Base-by-base conservation (phyloP, 1,284 basidiomycete genomes). In the Puccinia hordei region DNA sequence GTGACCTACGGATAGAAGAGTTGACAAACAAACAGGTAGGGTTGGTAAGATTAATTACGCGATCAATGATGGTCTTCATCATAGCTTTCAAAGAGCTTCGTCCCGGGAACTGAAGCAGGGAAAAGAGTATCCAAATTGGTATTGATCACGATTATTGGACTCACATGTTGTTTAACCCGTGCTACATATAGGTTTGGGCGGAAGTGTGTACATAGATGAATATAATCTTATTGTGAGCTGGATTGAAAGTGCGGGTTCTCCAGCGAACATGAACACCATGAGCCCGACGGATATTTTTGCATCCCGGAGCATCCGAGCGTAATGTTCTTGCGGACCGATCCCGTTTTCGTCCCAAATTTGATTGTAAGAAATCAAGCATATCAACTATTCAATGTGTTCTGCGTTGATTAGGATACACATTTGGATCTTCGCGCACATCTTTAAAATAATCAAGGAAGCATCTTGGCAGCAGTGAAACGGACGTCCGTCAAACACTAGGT, bases 1-100 rank as follows among this genome's bases (percentile, higher is more conserved):
- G 74, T 5, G 74, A 66, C 74, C 74, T 76, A 33, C 30, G 38
- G 38, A 53, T n/a, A 6, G 51, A 35, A 33, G 41, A 49, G 66
- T 69, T 69, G 44, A n/a, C 46, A 22, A 13, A 46, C 10, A 49
- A 49, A 30, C 1, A 27, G n/a, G 38, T 4, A 63, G 24, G 66
- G n/a, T 9, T 69, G 17, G 19, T 46, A 24, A 38, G 24, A 27
- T 49, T 15, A 17, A 69, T 41, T 19, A 63, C 8, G 35, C 61
- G 33, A 3, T 19, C 61, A 63, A 63, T 3, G 61, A 63, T 12
- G 61, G 61, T 38, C 35, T 2, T 38, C 61, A 63, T 63, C 35
- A 19, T 30, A 38, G 61, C 61, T 63, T 12, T 13, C 13, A 33
- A 59, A 17, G 30, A 10, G 41, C 19, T 22, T 63, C 41, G 61